These are phyloP conservation scores for Wickerhamiella brachini DNA, from an alignment of 805 yeast genomes.

Conservation along the genomic window DNA sequence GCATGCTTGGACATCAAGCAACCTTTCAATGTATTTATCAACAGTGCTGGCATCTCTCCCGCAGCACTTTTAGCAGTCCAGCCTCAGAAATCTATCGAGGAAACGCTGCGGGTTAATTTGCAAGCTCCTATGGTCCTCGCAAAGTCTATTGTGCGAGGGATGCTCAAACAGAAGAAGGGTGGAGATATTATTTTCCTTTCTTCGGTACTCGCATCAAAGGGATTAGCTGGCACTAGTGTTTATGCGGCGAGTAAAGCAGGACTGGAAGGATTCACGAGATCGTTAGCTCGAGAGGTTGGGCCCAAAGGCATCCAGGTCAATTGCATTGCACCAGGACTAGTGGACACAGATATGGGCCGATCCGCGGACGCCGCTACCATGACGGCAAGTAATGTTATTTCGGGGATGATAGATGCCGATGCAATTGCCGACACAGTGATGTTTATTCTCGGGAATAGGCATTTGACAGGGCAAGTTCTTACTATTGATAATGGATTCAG, in stretches of 20 bases:
- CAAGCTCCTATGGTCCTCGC: slow-evolving; percentile 47
- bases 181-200: slow-evolving; percentile 46
- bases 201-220: slow-evolving; percentile 38
- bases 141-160: slow-evolving; percentile 35
- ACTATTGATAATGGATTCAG: slow-evolving; percentile 14
- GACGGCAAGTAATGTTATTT: slow-evolving; percentile 4
- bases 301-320: slow-evolving; percentile 44
- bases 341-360: slow-evolving; percentile 47
- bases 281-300: slow-evolving; percentile 47
- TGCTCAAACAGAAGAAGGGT: slow-evolving; percentile 30
- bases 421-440: slow-evolving; percentile 14
- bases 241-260: slow-evolving; percentile 67
- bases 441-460: slow-evolving; percentile 7
- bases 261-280: slow-evolving; percentile 42
- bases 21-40: slow-evolving; percentile 35
- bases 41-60: slow-evolving; percentile 48
- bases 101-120: slow-evolving; percentile 42
- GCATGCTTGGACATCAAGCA: slow-evolving; percentile 2
- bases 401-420: slow-evolving; percentile 11
- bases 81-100: slow-evolving; percentile 28
- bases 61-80: slow-evolving; percentile 36
- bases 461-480: slow-evolving; percentile 13
- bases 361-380: slow-evolving; percentile 5
- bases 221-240: slow-evolving; percentile 41
- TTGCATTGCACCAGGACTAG: slow-evolving; percentile 53